Conservation (phyloP, 2,329 filamentous ascomycete species). For the Calycina herbarum region DNA sequence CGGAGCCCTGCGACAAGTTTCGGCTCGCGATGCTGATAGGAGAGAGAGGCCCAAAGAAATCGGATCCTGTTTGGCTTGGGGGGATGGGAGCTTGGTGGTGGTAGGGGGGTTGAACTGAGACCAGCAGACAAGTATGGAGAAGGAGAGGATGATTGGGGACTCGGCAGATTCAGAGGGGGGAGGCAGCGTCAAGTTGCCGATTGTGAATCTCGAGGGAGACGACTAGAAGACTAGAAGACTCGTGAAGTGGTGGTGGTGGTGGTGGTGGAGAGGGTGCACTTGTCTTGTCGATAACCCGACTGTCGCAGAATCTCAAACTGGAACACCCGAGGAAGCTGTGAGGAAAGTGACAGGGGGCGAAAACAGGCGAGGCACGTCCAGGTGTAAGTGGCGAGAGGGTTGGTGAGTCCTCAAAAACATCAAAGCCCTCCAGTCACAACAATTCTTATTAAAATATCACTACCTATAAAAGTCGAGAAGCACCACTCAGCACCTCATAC, state of each 20-base stretch:
- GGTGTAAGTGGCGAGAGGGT: no score
- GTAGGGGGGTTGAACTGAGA: conserved; percentile 1
- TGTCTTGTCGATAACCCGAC: not conserved
- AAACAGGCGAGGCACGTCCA: no score
- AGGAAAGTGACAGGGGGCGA: conserved; percentile 3
- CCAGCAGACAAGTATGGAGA: not conserved
- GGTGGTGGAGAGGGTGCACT: not conserved
- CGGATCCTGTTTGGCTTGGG: not conserved
- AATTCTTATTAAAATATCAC: no score
- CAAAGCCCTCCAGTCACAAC: no score
- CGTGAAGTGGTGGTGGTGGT: not conserved
- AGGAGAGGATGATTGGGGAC: not conserved
- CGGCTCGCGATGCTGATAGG: not conserved
- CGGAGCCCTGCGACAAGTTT: not conserved
- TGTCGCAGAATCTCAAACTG: conserved; percentile 21
- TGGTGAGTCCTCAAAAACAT: no score
- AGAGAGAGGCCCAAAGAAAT: not conserved
- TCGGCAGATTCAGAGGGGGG: not conserved
- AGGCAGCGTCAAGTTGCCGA: not conserved
- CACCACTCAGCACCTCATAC: no score
- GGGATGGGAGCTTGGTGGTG: not conserved
- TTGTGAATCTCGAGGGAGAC: not conserved
- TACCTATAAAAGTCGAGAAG: no score
- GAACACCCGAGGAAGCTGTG: conserved; percentile 37
- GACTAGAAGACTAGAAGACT: not conserved